Evolutionary conservation across 345 rosid genomes (phyloP), one percentile per base, ranked within the genome.

Genomic region (Arabis alpina): DNA sequence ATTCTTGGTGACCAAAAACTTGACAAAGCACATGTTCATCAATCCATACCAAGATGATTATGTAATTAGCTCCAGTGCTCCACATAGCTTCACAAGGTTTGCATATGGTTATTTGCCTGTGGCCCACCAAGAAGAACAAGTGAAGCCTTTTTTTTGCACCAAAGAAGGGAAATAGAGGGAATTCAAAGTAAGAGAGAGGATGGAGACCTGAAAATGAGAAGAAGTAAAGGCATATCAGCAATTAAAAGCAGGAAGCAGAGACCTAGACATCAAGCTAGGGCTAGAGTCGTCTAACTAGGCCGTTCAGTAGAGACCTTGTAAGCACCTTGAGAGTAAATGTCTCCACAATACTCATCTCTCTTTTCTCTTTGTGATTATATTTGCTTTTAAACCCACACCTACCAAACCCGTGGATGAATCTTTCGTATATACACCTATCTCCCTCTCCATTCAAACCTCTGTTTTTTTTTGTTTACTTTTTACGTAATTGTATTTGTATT

Each of bases 1-100:
- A 92, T 73, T 85, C 77, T 71, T 89, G 93, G 90, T 92, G 77
- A 85, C 61, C 9, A 16, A 16, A 71, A 64, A 24, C 43, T 43
- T 70, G 54, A 27, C 62, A 67, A 57, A 25, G 40, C 66, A 39
- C 44, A 55, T 55, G 36, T 55, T 66, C 42, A 54, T 43, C 56
- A 32, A 60, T 40, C 7, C 30, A 40, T n/a, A 48, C 37, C 47
- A 66, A 41, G 43, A 73, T 64, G 30, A 48, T 32, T 27, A 55
- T 48, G 45, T 19, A 11, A 49, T 12, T 48, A 32, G 40, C 23
- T 59, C 6, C 49, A 58, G 50, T 14, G 40, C 23, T 59, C 6
- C 49, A 58, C 58, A 25, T 32, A 60, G 55, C 76, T 62, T 43
- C 11, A 42, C 10, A 51, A 52, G 53, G 61, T 13, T 71, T 52